Percentiles rank a stretch among this genome's conserved stretches.
phyloP scores from a whole-genome alignment of 2,329 filamentous ascomycete genomes.

The Penicillium sp. region DNA sequence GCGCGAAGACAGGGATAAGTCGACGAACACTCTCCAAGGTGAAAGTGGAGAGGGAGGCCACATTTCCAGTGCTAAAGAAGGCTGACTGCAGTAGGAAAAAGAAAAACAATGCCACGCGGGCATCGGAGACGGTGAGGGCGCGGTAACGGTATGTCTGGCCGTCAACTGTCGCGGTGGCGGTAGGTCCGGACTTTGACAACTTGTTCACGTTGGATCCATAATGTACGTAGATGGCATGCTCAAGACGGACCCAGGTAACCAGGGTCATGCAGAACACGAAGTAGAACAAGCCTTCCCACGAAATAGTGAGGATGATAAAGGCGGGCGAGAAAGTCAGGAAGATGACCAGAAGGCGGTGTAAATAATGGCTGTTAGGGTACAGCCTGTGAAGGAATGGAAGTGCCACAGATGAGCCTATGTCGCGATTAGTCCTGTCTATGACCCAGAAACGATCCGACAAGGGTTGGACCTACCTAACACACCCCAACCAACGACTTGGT shows the following conservation, averaged over 20 bases:
- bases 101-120: slow-evolving; percentile 89
- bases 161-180: slow-evolving; percentile 36
- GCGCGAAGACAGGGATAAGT: slow-evolving; percentile 88
- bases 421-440: slow-evolving; percentile 8
- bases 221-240: slow-evolving; percentile 69
- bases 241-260: slow-evolving; percentile 87
- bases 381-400: slow-evolving; percentile 81
- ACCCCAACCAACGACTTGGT: slow-evolving; percentile 82
- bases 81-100: slow-evolving; percentile 91
- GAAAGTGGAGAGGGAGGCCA: slow-evolving; percentile 91
- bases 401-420: slow-evolving; percentile 67
- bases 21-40: slow-evolving; percentile 86
- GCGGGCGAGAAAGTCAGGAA: slow-evolving; percentile 91
- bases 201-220: slow-evolving; percentile 25
- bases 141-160: slow-evolving; percentile 53
- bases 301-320: slow-evolving; percentile 95
- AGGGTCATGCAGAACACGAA: slow-evolving; percentile 81
- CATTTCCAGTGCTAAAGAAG: slow-evolving; percentile 96
- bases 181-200: slow-evolving; percentile 16
- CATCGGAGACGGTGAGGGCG: slow-evolving; percentile 75
- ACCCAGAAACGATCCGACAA: background rate
- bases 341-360: slow-evolving; percentile 83
- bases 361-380: slow-evolving; percentile 80
- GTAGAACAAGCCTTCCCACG: slow-evolving; percentile 96
- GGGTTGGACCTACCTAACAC: slow-evolving; percentile 63